Conservation (phyloP, 164 flowering plant genomes). For the Platanus orientalis region DNA sequence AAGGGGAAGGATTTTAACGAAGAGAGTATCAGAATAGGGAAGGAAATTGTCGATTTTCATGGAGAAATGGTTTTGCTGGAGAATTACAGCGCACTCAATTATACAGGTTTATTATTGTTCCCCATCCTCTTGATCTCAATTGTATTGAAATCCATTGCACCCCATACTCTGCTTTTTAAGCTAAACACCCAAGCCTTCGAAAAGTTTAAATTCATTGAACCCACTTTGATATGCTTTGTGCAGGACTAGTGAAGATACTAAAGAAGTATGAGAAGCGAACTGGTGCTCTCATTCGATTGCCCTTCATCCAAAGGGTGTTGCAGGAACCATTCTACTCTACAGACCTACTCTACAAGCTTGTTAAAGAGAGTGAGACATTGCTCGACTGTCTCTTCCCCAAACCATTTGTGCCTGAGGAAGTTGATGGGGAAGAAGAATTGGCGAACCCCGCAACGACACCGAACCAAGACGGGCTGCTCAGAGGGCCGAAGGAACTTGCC, state of each 20-base stretch:
- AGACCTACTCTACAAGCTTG: slow-evolving; percentile 61
- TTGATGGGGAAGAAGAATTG: not conserved
- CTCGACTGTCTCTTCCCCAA: slow-evolving; percentile 53
- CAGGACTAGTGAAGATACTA: slow-evolving; percentile 78
- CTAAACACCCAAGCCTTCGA: no score
- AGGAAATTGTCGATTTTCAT: slow-evolving; percentile 85
- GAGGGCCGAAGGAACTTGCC: slow-evolving; percentile 34
- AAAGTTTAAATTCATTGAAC: no score
- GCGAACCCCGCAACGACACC: not conserved
- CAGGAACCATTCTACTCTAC: slow-evolving; percentile 80
- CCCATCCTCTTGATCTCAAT: no score
- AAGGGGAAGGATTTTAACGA: slow-evolving; percentile 51
- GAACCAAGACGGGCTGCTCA: slow-evolving; percentile 14
- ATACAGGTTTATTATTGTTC: slow-evolving; percentile 50
- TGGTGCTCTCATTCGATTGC: slow-evolving; percentile 68
- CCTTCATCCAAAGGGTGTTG: slow-evolving; percentile 73
- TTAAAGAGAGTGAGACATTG: slow-evolving; percentile 68
- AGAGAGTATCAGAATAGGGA: slow-evolving; percentile 57
- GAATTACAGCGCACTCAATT: slow-evolving; percentile 91
- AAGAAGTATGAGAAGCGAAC: slow-evolving; percentile 83
- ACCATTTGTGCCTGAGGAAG: not conserved
- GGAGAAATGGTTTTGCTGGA: slow-evolving; percentile 95
- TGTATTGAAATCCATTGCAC: no score
- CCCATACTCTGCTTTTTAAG: no score
- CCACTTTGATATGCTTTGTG: no score